These are phyloP conservation scores for Colletotrichum siamense DNA, from an alignment of 2,329 filamentous ascomycete species.

Conservation along the genomic window DNA sequence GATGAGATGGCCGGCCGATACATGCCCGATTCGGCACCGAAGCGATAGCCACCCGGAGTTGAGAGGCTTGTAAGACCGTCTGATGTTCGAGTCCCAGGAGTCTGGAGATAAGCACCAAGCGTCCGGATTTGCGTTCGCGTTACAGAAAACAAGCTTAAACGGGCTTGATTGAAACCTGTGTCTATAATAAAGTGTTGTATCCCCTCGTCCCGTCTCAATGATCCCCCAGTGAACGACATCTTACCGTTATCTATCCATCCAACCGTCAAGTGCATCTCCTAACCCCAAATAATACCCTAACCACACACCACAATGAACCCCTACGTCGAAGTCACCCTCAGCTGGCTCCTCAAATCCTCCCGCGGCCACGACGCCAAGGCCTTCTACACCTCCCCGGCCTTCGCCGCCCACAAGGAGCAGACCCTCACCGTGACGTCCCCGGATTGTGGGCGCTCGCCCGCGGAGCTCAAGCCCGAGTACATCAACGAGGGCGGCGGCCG, in stretches of 20 bases:
- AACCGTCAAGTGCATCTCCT: too few species aligned
- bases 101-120: background rate
- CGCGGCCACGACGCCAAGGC: constrained; percentile 42
- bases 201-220: background rate
- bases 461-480: constrained; percentile 40
- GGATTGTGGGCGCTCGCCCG: constrained; percentile 42
- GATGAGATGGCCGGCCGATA: background rate
- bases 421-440: constrained; percentile 44
- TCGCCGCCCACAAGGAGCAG: constrained; percentile 35
- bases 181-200: background rate
- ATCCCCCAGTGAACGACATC: background rate
- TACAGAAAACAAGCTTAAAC: background rate
- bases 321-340: constrained; percentile 39
- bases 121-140: background rate
- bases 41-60: background rate
- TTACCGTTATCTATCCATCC: too few species aligned
- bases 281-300: too few species aligned
- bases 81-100: background rate
- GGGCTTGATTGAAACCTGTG: background rate
- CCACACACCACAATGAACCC: constrained; percentile 26
- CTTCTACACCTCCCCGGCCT: constrained; percentile 41
- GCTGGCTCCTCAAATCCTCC: constrained; percentile 44
- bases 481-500: constrained; percentile 41
- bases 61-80: background rate
- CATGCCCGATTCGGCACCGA: background rate